Percentiles rank a stretch among this genome's conserved stretches.
phyloP scores from a whole-genome alignment of 768 basidiomycete genomes.

The Ramaria sp. region DNA sequence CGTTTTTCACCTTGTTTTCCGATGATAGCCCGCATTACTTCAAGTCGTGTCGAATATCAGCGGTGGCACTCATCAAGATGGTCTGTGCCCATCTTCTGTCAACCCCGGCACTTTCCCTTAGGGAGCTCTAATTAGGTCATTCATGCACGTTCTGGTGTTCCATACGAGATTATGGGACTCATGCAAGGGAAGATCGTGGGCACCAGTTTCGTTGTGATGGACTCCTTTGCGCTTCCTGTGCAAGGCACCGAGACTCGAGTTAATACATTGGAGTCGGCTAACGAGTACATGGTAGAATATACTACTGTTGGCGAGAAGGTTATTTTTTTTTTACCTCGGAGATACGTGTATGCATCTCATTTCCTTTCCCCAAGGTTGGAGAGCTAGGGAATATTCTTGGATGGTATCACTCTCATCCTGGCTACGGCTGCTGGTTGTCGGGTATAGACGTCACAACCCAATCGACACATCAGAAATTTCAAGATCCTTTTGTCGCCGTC shows the following conservation, averaged over 20 bases:
- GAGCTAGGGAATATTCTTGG: constrained; percentile 82
- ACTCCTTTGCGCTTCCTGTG: constrained; percentile 94
- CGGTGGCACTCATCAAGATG: constrained; percentile 94
- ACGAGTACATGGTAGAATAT: constrained; percentile 98
- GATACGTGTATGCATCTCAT: constrained; percentile 41
- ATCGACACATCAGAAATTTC: constrained; percentile 86
- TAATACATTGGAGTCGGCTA: constrained; percentile 90
- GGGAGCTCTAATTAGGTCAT: constrained; percentile 63
- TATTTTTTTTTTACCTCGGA: constrained; percentile 35
- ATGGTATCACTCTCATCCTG: constrained; percentile 99
- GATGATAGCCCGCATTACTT: constrained; percentile 79
- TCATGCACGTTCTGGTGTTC: constrained; percentile 93
- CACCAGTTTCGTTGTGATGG: constrained; percentile 76
- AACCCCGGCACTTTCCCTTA: not conserved
- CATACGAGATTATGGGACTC: constrained; percentile 98
- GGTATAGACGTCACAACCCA: constrained; percentile 99
- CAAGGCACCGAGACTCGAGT: constrained; percentile 98
- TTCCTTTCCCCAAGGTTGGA: constrained; percentile 35
- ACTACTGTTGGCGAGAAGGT: constrained; percentile 59
- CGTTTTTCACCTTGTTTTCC: too few relatives aligned
- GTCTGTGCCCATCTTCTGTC: constrained; percentile 24
- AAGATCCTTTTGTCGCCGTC: constrained; percentile 95
- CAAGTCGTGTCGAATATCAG: constrained; percentile 89
- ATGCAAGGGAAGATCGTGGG: constrained; percentile 95
- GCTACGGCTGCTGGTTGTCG: constrained; percentile 98